Base-by-base conservation (phyloP, 2,329 filamentous ascomycete genomes). In the Karstenula rhodostoma region DNA sequence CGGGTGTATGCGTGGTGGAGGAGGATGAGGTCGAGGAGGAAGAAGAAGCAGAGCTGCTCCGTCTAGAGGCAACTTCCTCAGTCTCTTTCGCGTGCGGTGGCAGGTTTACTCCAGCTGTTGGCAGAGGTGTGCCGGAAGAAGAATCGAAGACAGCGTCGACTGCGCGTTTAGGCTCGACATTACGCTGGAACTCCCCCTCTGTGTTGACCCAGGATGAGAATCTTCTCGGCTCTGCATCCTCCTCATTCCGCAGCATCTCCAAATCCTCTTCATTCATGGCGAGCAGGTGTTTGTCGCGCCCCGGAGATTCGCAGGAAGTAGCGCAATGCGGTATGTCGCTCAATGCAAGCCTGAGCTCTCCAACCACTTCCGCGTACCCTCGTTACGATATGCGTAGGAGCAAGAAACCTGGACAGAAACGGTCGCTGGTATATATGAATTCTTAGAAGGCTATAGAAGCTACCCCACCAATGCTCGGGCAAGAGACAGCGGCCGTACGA, bases 201-300 rank as follows among this genome's bases (percentile, higher is more conserved):
- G 66, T 60, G 42, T 76, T 73, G n/a, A 51, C 48, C 74, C 74
- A 77, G 58, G 67, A 52, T n/a, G 59, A 32, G 49, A 69, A 77
- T 44, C 68, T 53, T 37, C 61, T 53, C 1, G 72, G 73, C 32
- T 68, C 68, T 3, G 74, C 74, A 48, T 71, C 44, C 17, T 70
- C 72, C 58, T 75, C 67, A 35, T 66, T 71, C 56, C 72, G 67
- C 32, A 76, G 61, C 5, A 76, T 58, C 7, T 65, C 62, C 23
- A 69, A 69, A 57, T 76, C 73, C 60, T 72, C 67, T 37, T 76
- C 71, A 52, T 76, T 64, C 73, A 75, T 75, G 51, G 19, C 67
- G 48, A 47, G 59, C 56, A 13, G 32, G 32, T 37, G 8, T 37
- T 22, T 33, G 32, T 4, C 15, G 12, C n/a, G 29, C n/a, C 23